Evolutionary conservation across 2,329 filamentous ascomycete species (phyloP).

Genomic region (Exophiala mesophila): DNA sequence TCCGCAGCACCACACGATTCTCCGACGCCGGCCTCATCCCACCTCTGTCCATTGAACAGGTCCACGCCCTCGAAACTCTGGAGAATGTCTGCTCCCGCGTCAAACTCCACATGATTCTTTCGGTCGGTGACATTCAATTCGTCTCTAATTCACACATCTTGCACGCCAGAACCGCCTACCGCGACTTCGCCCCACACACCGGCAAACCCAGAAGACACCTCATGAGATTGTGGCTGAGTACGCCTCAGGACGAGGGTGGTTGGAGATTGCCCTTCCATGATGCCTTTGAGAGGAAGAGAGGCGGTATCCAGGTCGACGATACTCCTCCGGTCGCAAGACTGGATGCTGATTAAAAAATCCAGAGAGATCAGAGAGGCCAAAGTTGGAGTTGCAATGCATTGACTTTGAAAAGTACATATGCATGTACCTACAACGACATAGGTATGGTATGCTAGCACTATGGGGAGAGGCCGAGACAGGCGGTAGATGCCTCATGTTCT

Average conservation of each 20-base stretch:
- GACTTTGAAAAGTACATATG: too few relatives aligned
- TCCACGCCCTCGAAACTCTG: conserved; percentile 62
- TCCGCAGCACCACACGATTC: conserved; percentile 70
- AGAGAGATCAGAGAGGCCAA: too few relatives aligned
- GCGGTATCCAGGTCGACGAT: conserved; percentile 83
- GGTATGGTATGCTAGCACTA: too few relatives aligned
- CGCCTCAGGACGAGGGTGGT: conserved; percentile 74
- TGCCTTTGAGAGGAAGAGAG: conserved; percentile 76
- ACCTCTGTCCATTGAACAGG: conserved; percentile 63
- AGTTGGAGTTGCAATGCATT: too few relatives aligned
- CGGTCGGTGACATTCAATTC: conserved; percentile 86
- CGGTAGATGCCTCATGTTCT: too few relatives aligned
- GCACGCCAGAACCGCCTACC: conserved; percentile 77
- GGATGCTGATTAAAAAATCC: conserved; percentile 66
- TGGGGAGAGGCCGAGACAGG: too few relatives aligned
- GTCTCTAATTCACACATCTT: conserved; percentile 73
- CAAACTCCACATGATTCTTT: conserved; percentile 77
- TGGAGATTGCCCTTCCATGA: conserved; percentile 83
- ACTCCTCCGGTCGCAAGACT: conserved; percentile 67
- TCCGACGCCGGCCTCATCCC: conserved; percentile 69
- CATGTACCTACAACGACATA: too few relatives aligned
- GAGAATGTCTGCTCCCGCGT: conserved; percentile 71
- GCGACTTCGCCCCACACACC: conserved; percentile 54
- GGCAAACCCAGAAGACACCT: conserved; percentile 61
- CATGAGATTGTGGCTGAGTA: conserved; percentile 78